Evolutionary conservation across 1,284 basidiomycete genomes (phyloP), one percentile per base, ranked within the genome.

Genomic region (Neonothopanus nambi): DNA sequence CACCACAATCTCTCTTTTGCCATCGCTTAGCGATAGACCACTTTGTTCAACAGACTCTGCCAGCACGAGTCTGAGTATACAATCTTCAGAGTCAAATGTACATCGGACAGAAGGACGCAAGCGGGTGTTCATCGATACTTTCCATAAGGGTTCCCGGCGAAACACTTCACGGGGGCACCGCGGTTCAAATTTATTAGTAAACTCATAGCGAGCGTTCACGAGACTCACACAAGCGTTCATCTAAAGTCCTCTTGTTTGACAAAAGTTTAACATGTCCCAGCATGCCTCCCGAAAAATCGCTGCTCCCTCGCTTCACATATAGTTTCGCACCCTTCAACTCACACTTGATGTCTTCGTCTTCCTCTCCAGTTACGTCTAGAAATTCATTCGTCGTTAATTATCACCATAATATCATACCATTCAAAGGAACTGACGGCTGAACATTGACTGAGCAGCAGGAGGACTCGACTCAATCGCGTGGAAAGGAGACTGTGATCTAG

Each of bases 61-160:
- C 51, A 80, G 61, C n/a, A 80, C 71, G 3, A 87, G 63, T 20
- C 82, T 79, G 39, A 86, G 66, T 9, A 79, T 72, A 50, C 73
- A 73, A 56, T 86, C 83, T 40, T 77, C 73, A 24, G 71, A 66
- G 56, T 85, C 80, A 61, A 75, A 85, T 18, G 78, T 73, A 57
- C 81, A 84, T 24, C 80, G 76, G 35, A 86, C 72, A 5, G 76
- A 65, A 6, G 80, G 70, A 33, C 71, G 68, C 46, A 87, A 62
- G 17, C 77, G 76, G 33, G 83, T 71, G 62, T 85, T 85, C 81
- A 87, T 82, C 1, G 82, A 80, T 2, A 85, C 80, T 61, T 87
- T 80, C 72, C 81, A 80, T 28, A 87, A 66, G 0, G 82, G 82
- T 58, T 86, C 85, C 5, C 85, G 79, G 15, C 84, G 80, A 68